Percentiles rank a stretch among this genome's conserved stretches.
Evolutionary conservation across 306 rosid species (phyloP).

Genomic region (Inga leiocalycina): DNA sequence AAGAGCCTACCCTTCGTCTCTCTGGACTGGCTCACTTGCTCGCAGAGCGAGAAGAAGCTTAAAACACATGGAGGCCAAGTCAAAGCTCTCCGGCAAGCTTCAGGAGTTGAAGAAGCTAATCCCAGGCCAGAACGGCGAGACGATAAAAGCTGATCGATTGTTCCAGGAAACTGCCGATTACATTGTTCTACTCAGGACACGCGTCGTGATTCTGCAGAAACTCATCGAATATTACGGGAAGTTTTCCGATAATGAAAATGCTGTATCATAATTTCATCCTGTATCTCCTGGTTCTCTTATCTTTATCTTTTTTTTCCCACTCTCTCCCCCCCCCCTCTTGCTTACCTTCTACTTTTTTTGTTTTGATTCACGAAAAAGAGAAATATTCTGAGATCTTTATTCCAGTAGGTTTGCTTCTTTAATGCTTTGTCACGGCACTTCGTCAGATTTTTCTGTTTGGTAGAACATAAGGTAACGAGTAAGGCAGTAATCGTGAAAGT

Average conservation of each 20-base stretch:
- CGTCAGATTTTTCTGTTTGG: constrained; percentile 43
- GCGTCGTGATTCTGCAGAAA: constrained; percentile 77
- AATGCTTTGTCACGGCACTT: constrained; percentile 36
- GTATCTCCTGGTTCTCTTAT: constrained; percentile 18
- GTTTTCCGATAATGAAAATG: constrained; percentile 40
- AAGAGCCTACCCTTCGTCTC: constrained; percentile 24
- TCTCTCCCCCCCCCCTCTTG: background rate
- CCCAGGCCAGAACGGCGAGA: constrained; percentile 45
- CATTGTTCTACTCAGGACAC: constrained; percentile 64
- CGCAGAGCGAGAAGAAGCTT: constrained; percentile 42
- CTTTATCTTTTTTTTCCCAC: background rate
- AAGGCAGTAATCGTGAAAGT: constrained; percentile 34
- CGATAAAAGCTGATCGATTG: constrained; percentile 59
- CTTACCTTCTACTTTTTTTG: background rate
- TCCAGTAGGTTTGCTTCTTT: constrained; percentile 20
- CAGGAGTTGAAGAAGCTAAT: constrained; percentile 68
- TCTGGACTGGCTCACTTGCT: constrained; percentile 29
- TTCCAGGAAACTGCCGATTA: constrained; percentile 87
- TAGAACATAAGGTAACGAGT: constrained; percentile 42
- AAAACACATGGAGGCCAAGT: constrained; percentile 38
- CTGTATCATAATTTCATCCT: constrained; percentile 38
- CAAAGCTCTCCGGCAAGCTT: constrained; percentile 63
- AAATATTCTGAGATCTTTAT: constrained; percentile 19
- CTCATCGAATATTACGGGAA: constrained; percentile 69
- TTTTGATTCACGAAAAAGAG: constrained; percentile 24